Conservation (phyloP, 768 basidiomycete species). For the Mycena polygramma region DNA sequence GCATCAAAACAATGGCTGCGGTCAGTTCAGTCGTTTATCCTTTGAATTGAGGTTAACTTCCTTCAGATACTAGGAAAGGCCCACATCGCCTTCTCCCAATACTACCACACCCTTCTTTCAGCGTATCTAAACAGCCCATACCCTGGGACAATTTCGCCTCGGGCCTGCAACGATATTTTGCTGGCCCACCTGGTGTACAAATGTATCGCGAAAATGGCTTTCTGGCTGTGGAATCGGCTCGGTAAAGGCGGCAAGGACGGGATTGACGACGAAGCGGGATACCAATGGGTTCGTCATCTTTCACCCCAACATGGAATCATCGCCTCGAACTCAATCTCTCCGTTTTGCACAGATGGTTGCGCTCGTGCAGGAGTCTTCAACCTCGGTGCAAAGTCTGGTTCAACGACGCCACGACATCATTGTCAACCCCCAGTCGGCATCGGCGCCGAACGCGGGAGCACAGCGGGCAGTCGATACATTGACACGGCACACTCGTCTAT, state of each 20-base stretch:
- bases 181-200: slow-evolving; percentile 83
- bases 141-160: slow-evolving; percentile 53
- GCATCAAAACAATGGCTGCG: slow-evolving; percentile 74
- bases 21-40: slow-evolving; percentile 50
- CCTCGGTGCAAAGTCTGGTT: slow-evolving; percentile 68
- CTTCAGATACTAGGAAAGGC: slow-evolving; percentile 67
- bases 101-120: slow-evolving; percentile 68
- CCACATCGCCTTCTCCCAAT: slow-evolving; percentile 66
- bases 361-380: slow-evolving; percentile 71
- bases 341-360: slow-evolving; percentile 62
- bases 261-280: slow-evolving; percentile 54
- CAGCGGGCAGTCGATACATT: slow-evolving; percentile 66
- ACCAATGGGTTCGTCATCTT: slow-evolving; percentile 60
- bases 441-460: slow-evolving; percentile 51
- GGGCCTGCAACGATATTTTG: slow-evolving; percentile 55
- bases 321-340: too few relatives aligned
- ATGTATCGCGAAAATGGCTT: slow-evolving; percentile 74
- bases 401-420: slow-evolving; percentile 70
- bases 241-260: slow-evolving; percentile 59
- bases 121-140: slow-evolving; percentile 54
- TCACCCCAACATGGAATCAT: background rate
- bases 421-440: slow-evolving; percentile 53
- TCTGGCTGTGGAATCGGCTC: slow-evolving; percentile 78
- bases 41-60: slow-evolving; percentile 27
- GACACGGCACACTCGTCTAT: slow-evolving; percentile 75